Evolutionary conservation across 2,329 filamentous ascomycete species (phyloP), one percentile per base, ranked within the genome.

Genomic region (Fusarium drepaniforme): DNA sequence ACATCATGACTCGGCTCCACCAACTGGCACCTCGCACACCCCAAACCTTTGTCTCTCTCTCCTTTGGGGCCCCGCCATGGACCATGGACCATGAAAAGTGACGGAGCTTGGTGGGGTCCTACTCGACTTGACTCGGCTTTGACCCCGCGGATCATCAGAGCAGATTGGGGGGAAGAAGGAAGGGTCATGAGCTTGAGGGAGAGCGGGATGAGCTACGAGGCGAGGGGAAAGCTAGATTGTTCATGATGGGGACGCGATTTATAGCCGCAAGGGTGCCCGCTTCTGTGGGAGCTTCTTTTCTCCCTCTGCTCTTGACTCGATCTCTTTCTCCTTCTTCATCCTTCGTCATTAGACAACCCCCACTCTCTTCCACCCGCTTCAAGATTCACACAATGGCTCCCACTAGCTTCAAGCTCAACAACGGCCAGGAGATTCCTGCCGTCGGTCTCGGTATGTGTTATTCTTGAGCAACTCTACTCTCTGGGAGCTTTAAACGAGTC

Each of bases 351-450:
- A 38, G 21, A 35, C 66, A 58, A 59, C 33, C 49, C 49, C 59
- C 30, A 40, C 56, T 61, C 56, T 71, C 46, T 40, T 33, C 42
- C 30, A 9, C 21, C 65, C 23, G 37, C 46, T 53, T 28, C 67
- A 64, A 46, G 30, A 66, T 69, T 46, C 64, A 71, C 66, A 80
- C 65, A 72, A 91, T 91, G 89, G 84, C 88, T 68, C 85, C 86
- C 75, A 85, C 88, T 73, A 86, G 85, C 25, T 92, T 90, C 83
- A 91, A 88, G 80, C 88, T 93, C 75, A 93, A 93, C 85, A 92
- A 87, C 42, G 91, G 91, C 68, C 83, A 86, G 67, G 85, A 89
- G 73, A 93, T 93, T 71, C 91, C 91, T 59, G 89, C 91, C 44
- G 81, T 93, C 23, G 91, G 90, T 63, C 86, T 93, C 35, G 91